A percentile compares a stretch with the other conserved stretches of the same genome.
These are phyloP conservation scores for Zea luxurians DNA, from an alignment of 176 grass and related monocot species.

Conservation along the genomic window DNA sequence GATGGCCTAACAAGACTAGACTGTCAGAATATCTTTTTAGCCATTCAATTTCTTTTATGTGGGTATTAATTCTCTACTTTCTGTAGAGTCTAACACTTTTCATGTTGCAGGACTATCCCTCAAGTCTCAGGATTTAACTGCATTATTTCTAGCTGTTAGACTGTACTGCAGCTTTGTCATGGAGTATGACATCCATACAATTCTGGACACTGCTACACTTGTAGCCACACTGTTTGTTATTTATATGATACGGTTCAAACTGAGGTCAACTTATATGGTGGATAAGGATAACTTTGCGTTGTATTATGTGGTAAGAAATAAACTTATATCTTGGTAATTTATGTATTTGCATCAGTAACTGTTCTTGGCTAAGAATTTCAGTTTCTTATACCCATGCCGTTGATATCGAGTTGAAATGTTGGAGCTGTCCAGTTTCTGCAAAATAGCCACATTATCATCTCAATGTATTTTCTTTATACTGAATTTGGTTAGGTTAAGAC, in stretches of 20 bases:
- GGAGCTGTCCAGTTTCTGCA: no score
- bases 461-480: no score
- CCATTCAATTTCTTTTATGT: no score
- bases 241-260: conserved; percentile 95
- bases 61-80: no score
- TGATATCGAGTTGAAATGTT: not conserved
- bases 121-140: conserved; percentile 96
- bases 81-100: no score
- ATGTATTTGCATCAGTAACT: not conserved
- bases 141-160: conserved; percentile 95
- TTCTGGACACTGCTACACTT: conserved; percentile 88
- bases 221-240: conserved; percentile 93
- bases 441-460: no score
- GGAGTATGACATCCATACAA: conserved; percentile 99
- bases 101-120: conserved; percentile 63
- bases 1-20: no score
- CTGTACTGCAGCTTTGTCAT: conserved; percentile 98
- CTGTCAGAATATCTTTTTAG: no score
- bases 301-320: conserved; percentile 79
- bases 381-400: not conserved
- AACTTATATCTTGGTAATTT: conserved; percentile 1
- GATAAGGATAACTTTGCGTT: conserved; percentile 97
- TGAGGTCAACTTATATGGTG: conserved; percentile 93
- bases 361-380: not conserved
- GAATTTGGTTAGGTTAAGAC: no score